Percentiles rank a stretch among this genome's conserved stretches.
Evolutionary conservation across 768 basidiomycete species (phyloP).

Genomic region (Candolleomyces efflorescens): DNA sequence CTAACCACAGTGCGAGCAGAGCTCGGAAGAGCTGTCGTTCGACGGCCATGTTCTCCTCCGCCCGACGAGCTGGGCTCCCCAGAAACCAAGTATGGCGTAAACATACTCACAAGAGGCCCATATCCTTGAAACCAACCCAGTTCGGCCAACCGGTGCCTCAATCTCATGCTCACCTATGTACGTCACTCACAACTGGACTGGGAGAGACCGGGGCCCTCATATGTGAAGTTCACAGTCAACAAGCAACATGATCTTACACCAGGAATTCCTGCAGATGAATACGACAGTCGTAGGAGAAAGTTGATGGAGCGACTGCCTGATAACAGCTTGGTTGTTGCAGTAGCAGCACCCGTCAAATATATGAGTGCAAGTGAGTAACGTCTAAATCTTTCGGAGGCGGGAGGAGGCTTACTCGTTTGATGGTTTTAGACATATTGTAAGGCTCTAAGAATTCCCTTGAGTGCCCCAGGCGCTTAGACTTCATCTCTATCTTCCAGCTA

Average conservation of each 20-base stretch:
- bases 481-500: constrained; percentile 50
- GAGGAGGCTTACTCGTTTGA: constrained; percentile 7
- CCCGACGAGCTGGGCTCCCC: background rate
- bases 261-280: constrained; percentile 75
- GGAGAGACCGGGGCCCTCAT: background rate
- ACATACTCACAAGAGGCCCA: background rate
- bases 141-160: constrained; percentile 76
- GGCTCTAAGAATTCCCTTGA: constrained; percentile 19
- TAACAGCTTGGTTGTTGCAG: constrained; percentile 67
- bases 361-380: constrained; percentile 72
- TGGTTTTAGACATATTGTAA: constrained; percentile 69
- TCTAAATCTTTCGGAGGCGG: background rate
- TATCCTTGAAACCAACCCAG: constrained; percentile 57
- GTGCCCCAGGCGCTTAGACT: background rate
- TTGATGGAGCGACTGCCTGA: constrained; percentile 76
- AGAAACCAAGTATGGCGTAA: background rate
- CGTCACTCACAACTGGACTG: constrained; percentile 14
- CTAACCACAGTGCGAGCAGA: no score
- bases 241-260: constrained; percentile 72
- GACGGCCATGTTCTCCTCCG: background rate
- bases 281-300: constrained; percentile 60
- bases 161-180: constrained; percentile 82
- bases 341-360: constrained; percentile 79
- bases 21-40: no score
- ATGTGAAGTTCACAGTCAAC: background rate